phyloP scores from a whole-genome alignment of 257 asterid species.

The Solanum rostratum region DNA sequence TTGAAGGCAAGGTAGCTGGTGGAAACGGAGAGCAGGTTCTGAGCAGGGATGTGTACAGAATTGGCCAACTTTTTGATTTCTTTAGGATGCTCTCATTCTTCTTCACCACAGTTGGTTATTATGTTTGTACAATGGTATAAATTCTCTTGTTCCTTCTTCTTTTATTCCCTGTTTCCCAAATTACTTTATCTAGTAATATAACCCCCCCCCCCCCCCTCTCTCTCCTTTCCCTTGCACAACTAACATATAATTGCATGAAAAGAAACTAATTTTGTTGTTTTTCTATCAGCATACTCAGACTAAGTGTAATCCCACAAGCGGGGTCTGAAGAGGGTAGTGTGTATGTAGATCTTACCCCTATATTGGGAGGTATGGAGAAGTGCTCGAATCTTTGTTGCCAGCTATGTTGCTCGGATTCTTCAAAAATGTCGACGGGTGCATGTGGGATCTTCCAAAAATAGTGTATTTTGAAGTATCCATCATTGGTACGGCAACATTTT shows the following conservation, averaged over 20 bases:
- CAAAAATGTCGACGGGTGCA: too few species aligned
- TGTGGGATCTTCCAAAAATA: too few species aligned
- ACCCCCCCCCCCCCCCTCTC: not conserved
- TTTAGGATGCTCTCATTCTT: slow-evolving; percentile 92
- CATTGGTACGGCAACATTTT: too few species aligned
- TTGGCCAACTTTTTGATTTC: slow-evolving; percentile 95
- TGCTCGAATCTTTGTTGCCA: not conserved
- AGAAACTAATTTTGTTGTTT: not conserved
- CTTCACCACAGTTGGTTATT: slow-evolving; percentile 91
- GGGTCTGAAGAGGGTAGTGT: not conserved
- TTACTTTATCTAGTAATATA: slow-evolving; percentile 3
- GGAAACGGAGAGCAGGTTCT: slow-evolving; percentile 99
- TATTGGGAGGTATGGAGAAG: not conserved
- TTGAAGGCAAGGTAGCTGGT: slow-evolving; percentile 99
- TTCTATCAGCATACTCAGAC: not conserved
- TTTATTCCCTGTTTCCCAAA: not conserved
- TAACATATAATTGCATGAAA: not conserved
- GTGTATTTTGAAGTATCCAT: too few species aligned
- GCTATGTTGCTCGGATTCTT: too few species aligned
- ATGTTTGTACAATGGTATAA: slow-evolving; percentile 96
- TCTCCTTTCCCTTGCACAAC: not conserved
- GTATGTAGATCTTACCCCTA: not conserved
- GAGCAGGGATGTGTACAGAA: slow-evolving; percentile 95
- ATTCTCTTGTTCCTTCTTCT: not conserved
- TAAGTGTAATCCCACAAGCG: not conserved